phyloP scores from a whole-genome alignment of 2,329 filamentous ascomycete species.

The Endothia cerciana region DNA sequence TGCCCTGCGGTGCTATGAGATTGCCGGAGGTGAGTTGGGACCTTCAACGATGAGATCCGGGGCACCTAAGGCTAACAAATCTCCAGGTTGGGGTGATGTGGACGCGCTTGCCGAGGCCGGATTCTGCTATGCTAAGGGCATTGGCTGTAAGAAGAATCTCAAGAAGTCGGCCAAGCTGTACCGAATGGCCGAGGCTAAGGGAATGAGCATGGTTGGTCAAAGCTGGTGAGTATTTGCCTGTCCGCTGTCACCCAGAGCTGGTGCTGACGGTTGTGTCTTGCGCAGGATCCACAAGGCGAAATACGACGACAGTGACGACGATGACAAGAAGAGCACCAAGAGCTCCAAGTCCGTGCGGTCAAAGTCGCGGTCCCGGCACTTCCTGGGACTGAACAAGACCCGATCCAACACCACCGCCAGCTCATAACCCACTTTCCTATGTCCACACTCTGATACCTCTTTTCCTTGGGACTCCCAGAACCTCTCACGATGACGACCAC shows the following conservation, averaged over 20 bases:
- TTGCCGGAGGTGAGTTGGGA: conserved; percentile 73
- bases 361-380: conserved; percentile 75
- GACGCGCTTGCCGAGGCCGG: conserved; percentile 94
- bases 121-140: conserved; percentile 92
- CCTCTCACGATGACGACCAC: conserved; percentile 27
- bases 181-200: conserved; percentile 85
- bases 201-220: conserved; percentile 97
- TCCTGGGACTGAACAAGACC: conserved; percentile 61
- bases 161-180: conserved; percentile 94
- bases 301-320: conserved; percentile 69
- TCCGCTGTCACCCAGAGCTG: conserved; percentile 22
- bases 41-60: background rate
- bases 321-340: conserved; percentile 59
- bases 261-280: conserved; percentile 8
- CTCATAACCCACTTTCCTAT: conserved; percentile 17
- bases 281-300: conserved; percentile 98
- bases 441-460: conserved; percentile 5
- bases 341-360: conserved; percentile 52
- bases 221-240: conserved; percentile 77
- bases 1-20: conserved; percentile 92
- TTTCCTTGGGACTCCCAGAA: conserved; percentile 11
- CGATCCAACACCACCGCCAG: conserved; percentile 31
- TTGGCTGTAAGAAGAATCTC: conserved; percentile 94
- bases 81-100: conserved; percentile 82
- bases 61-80: conserved; percentile 33